Evolutionary conservation across 2,329 filamentous ascomycete genomes (phyloP).

Genomic region (Arachnopeziza araneosa): DNA sequence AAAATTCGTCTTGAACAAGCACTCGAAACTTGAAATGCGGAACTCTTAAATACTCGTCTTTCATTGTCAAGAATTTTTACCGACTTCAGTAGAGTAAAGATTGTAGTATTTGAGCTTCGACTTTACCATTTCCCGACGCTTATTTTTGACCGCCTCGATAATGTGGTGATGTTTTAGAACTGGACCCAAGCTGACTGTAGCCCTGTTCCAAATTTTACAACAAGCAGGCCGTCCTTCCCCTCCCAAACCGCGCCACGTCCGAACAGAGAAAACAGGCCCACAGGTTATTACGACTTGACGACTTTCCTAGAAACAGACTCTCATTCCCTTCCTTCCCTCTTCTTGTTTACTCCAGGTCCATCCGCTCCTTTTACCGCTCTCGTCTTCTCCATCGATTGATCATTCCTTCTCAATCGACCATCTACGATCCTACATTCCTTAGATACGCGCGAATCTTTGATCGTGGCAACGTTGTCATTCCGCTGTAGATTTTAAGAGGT

Average conservation of each 20-base stretch:
- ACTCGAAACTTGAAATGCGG: no score
- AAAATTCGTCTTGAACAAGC: no score
- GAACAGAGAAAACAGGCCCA: no score
- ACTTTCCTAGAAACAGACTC: neutral
- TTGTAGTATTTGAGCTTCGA: no score
- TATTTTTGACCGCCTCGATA: no score
- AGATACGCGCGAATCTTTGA: neutral
- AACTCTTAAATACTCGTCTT: no score
- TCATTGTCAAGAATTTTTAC: no score
- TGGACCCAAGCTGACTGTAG: neutral
- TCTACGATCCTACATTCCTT: neutral
- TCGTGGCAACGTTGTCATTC: no score
- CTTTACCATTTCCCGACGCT: no score
- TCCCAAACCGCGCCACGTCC: no score
- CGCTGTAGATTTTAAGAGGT: neutral
- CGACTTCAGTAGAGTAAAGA: no score
- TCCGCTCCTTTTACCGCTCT: neutral
- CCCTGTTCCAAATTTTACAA: neutral
- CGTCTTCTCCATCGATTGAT: neutral
- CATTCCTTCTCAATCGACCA: neutral
- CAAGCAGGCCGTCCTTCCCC: no score
- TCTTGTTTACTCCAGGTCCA: neutral
- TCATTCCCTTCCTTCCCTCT: neutral
- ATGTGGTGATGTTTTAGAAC: neutral
- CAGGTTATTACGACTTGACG: neutral